phyloP scores from a whole-genome alignment of 306 rosid genomes.

The Lagenaria siceraria region DNA sequence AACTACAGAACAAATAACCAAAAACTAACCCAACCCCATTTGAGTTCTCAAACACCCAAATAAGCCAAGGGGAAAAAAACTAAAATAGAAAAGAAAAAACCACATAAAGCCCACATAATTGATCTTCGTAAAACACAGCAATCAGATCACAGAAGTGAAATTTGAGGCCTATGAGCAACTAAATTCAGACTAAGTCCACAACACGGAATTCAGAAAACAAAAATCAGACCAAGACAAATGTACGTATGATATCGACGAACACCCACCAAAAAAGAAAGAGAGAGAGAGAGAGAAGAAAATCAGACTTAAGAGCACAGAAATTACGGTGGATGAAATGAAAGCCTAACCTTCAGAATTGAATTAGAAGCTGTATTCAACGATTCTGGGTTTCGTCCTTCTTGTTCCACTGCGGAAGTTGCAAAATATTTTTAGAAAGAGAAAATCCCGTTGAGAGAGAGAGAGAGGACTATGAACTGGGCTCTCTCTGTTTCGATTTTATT shows the following conservation, averaged over 20 bases:
- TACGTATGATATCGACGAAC: not conserved
- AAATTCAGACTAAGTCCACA: not conserved
- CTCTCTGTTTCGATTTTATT: slow-evolving; percentile 36
- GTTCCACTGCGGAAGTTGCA: slow-evolving; percentile 34
- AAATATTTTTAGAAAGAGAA: slow-evolving; percentile 27
- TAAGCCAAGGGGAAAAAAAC: not conserved
- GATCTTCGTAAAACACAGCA: slow-evolving; percentile 18
- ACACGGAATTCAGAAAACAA: not conserved
- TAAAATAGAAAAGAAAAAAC: not conserved
- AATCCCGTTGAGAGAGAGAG: slow-evolving; percentile 13
- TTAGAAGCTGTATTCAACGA: slow-evolving; percentile 34
- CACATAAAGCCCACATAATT: not conserved
- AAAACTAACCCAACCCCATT: not conserved
- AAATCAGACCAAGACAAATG: not conserved
- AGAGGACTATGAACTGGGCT: slow-evolving; percentile 8
- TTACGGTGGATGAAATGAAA: not conserved
- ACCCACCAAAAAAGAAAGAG: not conserved
- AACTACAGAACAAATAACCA: not conserved
- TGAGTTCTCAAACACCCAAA: slow-evolving; percentile 1
- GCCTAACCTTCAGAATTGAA: slow-evolving; percentile 33
- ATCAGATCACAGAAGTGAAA: slow-evolving; percentile 26
- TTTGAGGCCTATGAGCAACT: not conserved
- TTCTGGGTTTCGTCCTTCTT: slow-evolving; percentile 14
- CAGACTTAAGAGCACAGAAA: not conserved
- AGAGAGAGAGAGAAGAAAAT: not conserved